Base-by-base conservation (phyloP, 352 stramenopile genomes). In the Globisporangium paddicum region DNA sequence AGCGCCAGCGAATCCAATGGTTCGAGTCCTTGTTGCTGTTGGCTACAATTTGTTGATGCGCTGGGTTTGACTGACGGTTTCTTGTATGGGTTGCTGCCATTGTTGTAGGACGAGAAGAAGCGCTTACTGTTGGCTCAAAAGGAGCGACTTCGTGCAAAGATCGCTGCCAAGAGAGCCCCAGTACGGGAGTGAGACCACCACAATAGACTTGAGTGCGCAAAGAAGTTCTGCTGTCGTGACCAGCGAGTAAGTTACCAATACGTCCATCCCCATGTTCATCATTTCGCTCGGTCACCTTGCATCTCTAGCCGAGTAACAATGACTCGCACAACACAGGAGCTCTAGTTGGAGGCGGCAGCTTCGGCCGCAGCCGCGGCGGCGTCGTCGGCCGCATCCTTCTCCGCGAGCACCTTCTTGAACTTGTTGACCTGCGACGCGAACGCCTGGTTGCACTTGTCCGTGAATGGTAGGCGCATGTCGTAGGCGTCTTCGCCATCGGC, bases 401-500 rank as follows among this genome's bases (percentile, higher is more conserved):
- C 82, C 8, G 60, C 77, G 34, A 95, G 64, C 51, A 88, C 66
- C 67, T 93, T 93, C 62, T 89, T 87, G 54, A 85, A 90, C 58
- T 79, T 82, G 66, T 87, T 86, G 48, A 93, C 84, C 54, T 93
- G 80, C 30, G 82, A 90, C 14, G 86, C 68, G 57, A 95, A 93
- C 44, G 86, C 86, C 63, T 93, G 82, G 58, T 87, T 79, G 71
- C 84, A 92, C 68, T 96, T 96, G 18, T 95, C 82, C 46, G 73
- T 90, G 75, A 98, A 98, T 14, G 93, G 92, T 79, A 95, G 95
- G 60, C 94, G 82, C 96, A 99, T 99, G 67, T 98, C 95, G 73
- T 99, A 99, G 14, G 96, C 98, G 79, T 99, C 96, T 76, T 99
- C 98, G 56, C 97, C 97, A 73, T 99, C 98, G 0, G 97, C 97